These are phyloP conservation scores for Fusarium palustre DNA, from an alignment of 2,329 filamentous ascomycete species.

Conservation along the genomic window DNA sequence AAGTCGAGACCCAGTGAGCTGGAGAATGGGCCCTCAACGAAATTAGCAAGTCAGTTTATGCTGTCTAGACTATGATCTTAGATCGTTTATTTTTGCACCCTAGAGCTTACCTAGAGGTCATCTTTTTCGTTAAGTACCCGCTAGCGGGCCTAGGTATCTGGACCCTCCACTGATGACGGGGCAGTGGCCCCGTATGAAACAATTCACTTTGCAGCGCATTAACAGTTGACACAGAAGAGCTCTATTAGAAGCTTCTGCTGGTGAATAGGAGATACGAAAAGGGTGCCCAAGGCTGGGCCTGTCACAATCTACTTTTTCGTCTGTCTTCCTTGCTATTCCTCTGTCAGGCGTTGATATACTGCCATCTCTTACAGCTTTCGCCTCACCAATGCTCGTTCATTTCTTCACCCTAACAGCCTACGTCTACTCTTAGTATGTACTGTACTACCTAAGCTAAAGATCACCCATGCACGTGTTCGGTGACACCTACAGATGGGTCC, in stretches of 20 bases:
- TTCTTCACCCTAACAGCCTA: conserved; percentile 27
- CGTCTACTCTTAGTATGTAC: no score
- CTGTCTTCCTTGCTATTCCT: background rate
- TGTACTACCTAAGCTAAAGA: conserved; percentile 5
- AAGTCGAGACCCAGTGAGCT: conserved; percentile 22
- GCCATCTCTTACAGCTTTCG: background rate
- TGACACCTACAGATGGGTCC: conserved; percentile 24
- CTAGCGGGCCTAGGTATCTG: conserved; percentile 9
- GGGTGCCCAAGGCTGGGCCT: background rate
- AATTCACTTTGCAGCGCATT: conserved; percentile 32
- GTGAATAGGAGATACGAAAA: background rate
- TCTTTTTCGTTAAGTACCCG: no score
- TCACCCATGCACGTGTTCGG: conserved; percentile 20
- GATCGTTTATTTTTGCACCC: no score
- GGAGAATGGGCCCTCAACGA: background rate
- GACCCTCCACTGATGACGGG: conserved; percentile 30
- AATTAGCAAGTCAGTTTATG: no score
- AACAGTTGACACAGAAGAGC: conserved; percentile 2
- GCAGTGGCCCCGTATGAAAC: conserved; percentile 21
- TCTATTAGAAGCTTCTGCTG: background rate
- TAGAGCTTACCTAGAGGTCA: no score
- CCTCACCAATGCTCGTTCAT: conserved; percentile 1
- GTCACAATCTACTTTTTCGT: background rate
- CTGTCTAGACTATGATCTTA: no score
- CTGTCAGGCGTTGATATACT: no score